These are phyloP conservation scores for Theobroma cacao DNA, from an alignment of 345 rosid genomes.

Conservation along the genomic window DNA sequence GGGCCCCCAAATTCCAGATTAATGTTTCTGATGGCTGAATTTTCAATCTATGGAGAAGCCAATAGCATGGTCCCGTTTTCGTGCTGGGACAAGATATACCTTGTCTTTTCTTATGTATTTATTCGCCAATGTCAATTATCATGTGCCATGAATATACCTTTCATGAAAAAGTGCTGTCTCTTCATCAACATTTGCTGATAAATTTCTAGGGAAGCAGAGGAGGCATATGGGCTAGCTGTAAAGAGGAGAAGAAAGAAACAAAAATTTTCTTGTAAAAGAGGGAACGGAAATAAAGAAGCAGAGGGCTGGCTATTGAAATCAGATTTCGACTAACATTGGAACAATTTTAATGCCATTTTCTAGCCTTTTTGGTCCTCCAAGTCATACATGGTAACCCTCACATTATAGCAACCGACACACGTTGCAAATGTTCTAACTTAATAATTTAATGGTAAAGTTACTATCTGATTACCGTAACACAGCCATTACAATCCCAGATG, in stretches of 20 bases:
- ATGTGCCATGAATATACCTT: constrained; percentile 7
- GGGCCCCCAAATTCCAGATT: background rate
- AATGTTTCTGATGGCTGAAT: background rate
- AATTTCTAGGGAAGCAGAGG: background rate
- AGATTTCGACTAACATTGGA: background rate
- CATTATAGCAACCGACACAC: too few species aligned
- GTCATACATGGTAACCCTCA: too few species aligned
- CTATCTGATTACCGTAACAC: too few species aligned
- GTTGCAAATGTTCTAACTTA: too few species aligned
- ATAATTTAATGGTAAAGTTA: too few species aligned
- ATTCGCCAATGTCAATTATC: constrained; percentile 11
- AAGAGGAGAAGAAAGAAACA: background rate
- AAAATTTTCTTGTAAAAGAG: background rate
- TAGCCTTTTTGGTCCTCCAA: background rate
- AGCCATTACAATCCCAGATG: background rate
- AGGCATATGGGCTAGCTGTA: constrained; percentile 7
- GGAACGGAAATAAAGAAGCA: background rate
- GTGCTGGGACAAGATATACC: constrained; percentile 7
- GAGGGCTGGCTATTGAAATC: background rate
- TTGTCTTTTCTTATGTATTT: constrained; percentile 23
- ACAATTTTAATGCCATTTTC: background rate
- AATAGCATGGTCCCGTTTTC: constrained; percentile 21
- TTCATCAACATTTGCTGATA: constrained; percentile 6
- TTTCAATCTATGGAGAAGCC: background rate
- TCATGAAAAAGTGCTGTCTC: constrained; percentile 24